These are phyloP conservation scores for Tolypocladium capitatum DNA, from an alignment of 2,329 filamentous ascomycete species.

Conservation along the genomic window DNA sequence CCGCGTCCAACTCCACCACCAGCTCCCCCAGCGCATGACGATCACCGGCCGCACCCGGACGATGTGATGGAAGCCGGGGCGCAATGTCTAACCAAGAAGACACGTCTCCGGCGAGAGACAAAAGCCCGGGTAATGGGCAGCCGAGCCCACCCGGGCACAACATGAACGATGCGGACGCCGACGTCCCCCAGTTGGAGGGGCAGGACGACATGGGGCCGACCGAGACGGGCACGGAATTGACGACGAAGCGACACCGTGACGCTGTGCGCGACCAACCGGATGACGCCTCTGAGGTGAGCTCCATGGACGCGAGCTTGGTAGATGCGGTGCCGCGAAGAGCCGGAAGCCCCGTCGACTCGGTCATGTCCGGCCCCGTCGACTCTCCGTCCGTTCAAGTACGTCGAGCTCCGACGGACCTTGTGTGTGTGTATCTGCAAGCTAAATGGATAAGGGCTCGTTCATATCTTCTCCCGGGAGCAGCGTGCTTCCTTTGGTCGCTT, in stretches of 20 bases:
- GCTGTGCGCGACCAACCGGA: conserved; percentile 29
- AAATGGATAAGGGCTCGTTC: conserved; percentile 40
- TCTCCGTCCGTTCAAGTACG: conserved; percentile 70
- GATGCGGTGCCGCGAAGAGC: conserved; percentile 39
- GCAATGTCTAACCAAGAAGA: conserved; percentile 38
- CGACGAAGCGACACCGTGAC: conserved; percentile 29
- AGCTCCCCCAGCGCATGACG: background rate
- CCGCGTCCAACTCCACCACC: background rate
- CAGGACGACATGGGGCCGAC: conserved; percentile 1
- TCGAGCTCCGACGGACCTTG: background rate
- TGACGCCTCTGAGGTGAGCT: conserved; percentile 37
- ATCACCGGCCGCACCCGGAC: background rate
- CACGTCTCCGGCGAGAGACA: conserved; percentile 25
- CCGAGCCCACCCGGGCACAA: conserved; percentile 13
- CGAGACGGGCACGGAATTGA: conserved; percentile 10
- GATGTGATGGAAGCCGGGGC: conserved; percentile 26
- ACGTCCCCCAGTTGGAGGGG: conserved; percentile 8
- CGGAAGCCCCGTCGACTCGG: conserved; percentile 56
- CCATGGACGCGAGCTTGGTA: conserved; percentile 30
- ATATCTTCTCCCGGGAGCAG: conserved; percentile 61
- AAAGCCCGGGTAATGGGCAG: conserved; percentile 27
- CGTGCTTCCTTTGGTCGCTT: conserved; percentile 54
- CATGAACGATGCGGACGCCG: conserved; percentile 4
- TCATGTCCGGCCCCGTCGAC: conserved; percentile 66
- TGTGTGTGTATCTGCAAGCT: conserved; percentile 5